A percentile compares a stretch with the other conserved stretches of the same genome.
Evolutionary conservation across 148 eudicot genomes (phyloP).

Genomic region (Diospyros lotus): DNA sequence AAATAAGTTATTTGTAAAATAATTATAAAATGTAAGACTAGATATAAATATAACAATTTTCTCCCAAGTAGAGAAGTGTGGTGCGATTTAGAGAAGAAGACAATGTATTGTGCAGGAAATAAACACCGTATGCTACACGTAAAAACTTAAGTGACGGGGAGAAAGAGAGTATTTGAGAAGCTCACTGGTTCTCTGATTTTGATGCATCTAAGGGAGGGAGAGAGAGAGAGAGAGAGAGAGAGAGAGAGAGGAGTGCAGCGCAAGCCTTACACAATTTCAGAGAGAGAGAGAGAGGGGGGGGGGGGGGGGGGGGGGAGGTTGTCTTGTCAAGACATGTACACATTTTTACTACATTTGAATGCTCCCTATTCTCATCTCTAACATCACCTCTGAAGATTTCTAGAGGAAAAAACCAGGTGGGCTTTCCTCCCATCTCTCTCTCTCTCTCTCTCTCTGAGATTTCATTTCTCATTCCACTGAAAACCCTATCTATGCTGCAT

Average conservation of each 20-base stretch:
- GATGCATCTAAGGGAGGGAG: conserved; percentile 44
- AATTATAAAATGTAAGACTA: no score
- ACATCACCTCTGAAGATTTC: conserved; percentile 18
- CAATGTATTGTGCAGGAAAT: not conserved
- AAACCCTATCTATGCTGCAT: conserved; percentile 4
- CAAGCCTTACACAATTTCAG: conserved; percentile 31
- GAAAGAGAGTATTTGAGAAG: conserved; percentile 51
- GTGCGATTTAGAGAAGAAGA: not conserved
- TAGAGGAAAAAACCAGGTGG: conserved; percentile 20
- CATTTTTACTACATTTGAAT: conserved; percentile 20
- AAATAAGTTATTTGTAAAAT: no score
- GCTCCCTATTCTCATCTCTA: conserved; percentile 5
- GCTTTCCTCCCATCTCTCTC: conserved; percentile 5
- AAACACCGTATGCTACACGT: not conserved
- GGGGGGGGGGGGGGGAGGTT: conserved; percentile 1
- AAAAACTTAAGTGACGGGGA: not conserved
- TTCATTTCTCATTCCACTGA: conserved; percentile 1
- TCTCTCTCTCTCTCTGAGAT: not conserved
- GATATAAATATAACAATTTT: no score
- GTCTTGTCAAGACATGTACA: conserved; percentile 5
- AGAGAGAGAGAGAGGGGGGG: conserved; percentile 6
- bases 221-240: conserved; percentile 31
- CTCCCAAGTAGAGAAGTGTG: no score
- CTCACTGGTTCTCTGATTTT: conserved; percentile 63
- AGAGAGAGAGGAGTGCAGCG: conserved; percentile 24